Evolutionary conservation across 495 filamentous ascomycete genomes (phyloP), one percentile per base, ranked within the genome.

Genomic region (Entonaema liquescens): DNA sequence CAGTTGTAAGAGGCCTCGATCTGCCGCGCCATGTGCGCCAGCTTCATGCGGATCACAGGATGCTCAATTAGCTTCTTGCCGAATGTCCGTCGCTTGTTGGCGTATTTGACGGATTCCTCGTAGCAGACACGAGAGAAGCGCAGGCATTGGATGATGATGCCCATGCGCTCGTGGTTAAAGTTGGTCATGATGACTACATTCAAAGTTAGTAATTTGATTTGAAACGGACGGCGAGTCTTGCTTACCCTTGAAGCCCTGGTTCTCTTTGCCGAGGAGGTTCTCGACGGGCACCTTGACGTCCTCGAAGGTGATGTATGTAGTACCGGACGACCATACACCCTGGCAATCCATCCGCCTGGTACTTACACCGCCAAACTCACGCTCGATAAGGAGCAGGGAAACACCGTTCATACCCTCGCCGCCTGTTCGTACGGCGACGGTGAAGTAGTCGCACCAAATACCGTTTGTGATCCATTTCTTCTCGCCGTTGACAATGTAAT

Each of bases 401-500:
- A 99, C 81, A 70, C 95, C 95, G 73, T 92, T 92, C 95, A 97
- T 98, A 40, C 95, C 95, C 11, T 84, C 81, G 33, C 84, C 78
- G 57, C 95, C 94, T 1, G 95, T 99, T 63, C 95, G 92, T 35
- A 99, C 95, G 44, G 95, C 95, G 35, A 91, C 93, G 59, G 95
- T 98, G 85, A 99, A 99, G 83, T 98, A 99, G 78, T 99, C 95
- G 62, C 85, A 87, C 92, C 92, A 98, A 68, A 97, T 87, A 74
- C 95, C 95, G 83, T 99, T 98, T 76, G 95, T 98, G 80, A 99
- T 99, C 95, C 95, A 98, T 81, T 99, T 99, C 90, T 99, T 98
- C 87, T 98, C 95, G 44, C 95, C 95, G 77, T 98, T 99, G 80
- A 99, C 95, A 66, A 99, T 98, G 80, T 96, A 99, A 80, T 98